phyloP scores from a whole-genome alignment of 352 stramenopile species.

The Phytophthora quininea region DNA sequence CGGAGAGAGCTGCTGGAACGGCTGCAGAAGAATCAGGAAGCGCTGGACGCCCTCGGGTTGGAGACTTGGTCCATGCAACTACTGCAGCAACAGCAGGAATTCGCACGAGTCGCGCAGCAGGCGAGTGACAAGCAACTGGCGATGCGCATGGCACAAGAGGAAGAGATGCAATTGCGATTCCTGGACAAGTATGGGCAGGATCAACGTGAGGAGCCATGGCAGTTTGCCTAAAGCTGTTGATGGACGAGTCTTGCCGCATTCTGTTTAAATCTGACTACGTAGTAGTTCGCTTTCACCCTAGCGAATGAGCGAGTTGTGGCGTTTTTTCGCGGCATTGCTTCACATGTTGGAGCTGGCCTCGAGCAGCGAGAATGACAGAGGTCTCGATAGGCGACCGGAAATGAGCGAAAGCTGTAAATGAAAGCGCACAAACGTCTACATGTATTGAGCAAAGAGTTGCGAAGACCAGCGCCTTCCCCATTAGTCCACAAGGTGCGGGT shows the following conservation, averaged over 20 bases:
- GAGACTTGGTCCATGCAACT: constrained; percentile 34
- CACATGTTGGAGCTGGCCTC: too few species aligned
- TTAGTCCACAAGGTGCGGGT: too few species aligned
- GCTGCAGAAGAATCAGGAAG: constrained; percentile 31
- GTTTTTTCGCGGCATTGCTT: too few species aligned
- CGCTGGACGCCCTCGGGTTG: constrained; percentile 25
- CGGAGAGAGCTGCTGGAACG: constrained; percentile 27
- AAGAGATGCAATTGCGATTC: constrained; percentile 24
- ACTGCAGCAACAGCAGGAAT: constrained; percentile 23
- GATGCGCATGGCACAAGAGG: constrained; percentile 34
- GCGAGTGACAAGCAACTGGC: constrained; percentile 34
- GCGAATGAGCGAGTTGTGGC: too few species aligned
- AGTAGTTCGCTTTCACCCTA: too few species aligned
- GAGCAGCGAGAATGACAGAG: too few species aligned
- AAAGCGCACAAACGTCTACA: too few species aligned
- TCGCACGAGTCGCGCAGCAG: constrained; percentile 19
- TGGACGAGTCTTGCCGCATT: background rate
- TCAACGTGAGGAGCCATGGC: constrained; percentile 28
- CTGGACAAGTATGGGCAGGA: constrained; percentile 25
- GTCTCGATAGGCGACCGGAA: too few species aligned
- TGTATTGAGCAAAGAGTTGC: too few species aligned
- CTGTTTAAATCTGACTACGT: too few species aligned
- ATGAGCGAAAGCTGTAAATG: too few species aligned
- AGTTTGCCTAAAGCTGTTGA: constrained; percentile 9
- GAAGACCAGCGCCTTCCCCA: too few species aligned